Conservation (phyloP, 1,139 yeast genomes). For the Hyphopichia khmerensis region DNA sequence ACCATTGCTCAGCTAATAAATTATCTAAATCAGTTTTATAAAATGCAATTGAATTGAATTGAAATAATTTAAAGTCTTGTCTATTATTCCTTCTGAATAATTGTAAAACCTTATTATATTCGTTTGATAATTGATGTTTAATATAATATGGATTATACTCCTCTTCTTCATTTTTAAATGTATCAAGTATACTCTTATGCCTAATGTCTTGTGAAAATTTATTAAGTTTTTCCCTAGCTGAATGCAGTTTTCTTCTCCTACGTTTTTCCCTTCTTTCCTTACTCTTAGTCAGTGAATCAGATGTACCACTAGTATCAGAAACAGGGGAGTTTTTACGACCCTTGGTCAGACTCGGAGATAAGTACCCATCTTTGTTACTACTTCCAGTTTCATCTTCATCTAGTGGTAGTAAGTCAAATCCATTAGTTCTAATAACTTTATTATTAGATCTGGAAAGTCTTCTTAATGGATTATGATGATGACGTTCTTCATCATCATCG, state of each 20-base stretch:
- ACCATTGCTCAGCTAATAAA: constrained; percentile 61
- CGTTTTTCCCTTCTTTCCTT: constrained; percentile 26
- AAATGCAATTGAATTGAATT: constrained; percentile 40
- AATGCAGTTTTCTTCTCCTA: constrained; percentile 25
- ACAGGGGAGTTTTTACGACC: neutral
- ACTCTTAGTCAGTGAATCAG: constrained; percentile 4
- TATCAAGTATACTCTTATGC: neutral
- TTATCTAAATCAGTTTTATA: constrained; percentile 38
- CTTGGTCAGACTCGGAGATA: neutral
- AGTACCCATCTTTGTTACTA: neutral
- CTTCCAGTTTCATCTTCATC: constrained; percentile 7
- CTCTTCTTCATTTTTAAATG: neutral
- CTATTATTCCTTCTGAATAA: constrained; percentile 6
- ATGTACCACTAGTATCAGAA: neutral
- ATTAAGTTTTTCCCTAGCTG: constrained; percentile 9
- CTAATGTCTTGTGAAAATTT: neutral
- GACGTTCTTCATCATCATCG: neutral
- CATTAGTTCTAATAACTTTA: constrained; percentile 17
- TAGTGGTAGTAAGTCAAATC: constrained; percentile 34
- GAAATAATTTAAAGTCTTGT: constrained; percentile 30
- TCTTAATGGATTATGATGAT: neutral
- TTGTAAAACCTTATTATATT: constrained; percentile 14
- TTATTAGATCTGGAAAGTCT: constrained; percentile 6
- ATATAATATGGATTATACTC: constrained; percentile 19
- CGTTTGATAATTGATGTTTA: constrained; percentile 20